phyloP scores from a whole-genome alignment of 2,329 filamentous ascomycete genomes.

The Elsinoe batatas region DNA sequence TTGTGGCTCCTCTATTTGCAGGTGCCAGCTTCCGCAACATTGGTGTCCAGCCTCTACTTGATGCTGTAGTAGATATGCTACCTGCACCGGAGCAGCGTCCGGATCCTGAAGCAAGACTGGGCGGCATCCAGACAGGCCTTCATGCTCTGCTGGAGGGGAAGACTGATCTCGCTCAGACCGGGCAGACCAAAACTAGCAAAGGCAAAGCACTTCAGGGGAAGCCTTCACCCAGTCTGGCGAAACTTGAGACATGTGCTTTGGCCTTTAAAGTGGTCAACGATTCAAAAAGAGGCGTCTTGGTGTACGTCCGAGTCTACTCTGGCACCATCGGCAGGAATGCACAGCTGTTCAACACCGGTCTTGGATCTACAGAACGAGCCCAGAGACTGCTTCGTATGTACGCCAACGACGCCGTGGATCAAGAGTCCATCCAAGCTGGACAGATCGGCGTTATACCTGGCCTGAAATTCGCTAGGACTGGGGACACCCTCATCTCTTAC shows the following conservation, averaged over 20 bases:
- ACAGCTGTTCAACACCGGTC: conserved; percentile 76
- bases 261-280: conserved; percentile 95
- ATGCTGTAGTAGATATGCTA: conserved; percentile 78
- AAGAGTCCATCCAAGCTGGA: conserved; percentile 67
- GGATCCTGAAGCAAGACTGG: conserved; percentile 66
- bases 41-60: conserved; percentile 82
- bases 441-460: conserved; percentile 92
- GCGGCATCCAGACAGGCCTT: conserved; percentile 44
- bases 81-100: conserved; percentile 74
- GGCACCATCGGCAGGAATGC: conserved; percentile 66
- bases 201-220: conserved; percentile 15
- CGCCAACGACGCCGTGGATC: conserved; percentile 75
- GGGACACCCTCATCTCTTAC: conserved; percentile 79
- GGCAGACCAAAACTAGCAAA: conserved; percentile 14
- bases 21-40: conserved; percentile 91
- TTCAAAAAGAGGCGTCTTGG: conserved; percentile 71
- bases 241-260: conserved; percentile 58
- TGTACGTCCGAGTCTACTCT: conserved; percentile 87
- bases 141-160: conserved; percentile 34
- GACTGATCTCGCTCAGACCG: conserved; percentile 15
- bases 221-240: conserved; percentile 36
- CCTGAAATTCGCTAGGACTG: conserved; percentile 82
- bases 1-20: conserved; percentile 77
- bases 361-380: conserved; percentile 67
- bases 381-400: conserved; percentile 82